Base-by-base conservation (phyloP, 1,139 yeast species). In the Saccharomyces hybrid region DNA sequence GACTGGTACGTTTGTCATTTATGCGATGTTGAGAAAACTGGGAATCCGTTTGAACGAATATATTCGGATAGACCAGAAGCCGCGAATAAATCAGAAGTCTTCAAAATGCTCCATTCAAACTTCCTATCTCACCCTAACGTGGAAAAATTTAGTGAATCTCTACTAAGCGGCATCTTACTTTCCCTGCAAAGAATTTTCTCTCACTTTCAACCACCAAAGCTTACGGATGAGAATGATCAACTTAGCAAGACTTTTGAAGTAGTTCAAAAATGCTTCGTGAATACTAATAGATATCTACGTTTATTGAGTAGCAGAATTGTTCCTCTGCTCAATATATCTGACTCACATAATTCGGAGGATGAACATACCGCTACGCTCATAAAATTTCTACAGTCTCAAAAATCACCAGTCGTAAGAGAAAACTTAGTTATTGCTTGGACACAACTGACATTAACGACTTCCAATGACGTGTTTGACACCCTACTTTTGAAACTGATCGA, bases 211-310 rank as follows among this genome's bases (percentile, higher is more conserved):
- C 79, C 80, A 0, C 80, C 79, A 16, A 52, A 56, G 32, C 51
- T 68, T 9, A 47, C 48, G 9, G 32, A 49, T 13, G 49, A 58
- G 52, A 47, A 54, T 66, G 46, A 20, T 8, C 55, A 59, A 1
- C 41, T 57, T 1, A 57, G 56, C 1, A 61, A 61, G 32, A 54
- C 53, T 4, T 66, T 63, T 46, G 54, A 54, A 9, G n/a, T 76
- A 62, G 53, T 57, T 66, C 23, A 60, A 58, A 52, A 53, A 32
- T 46, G 70, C 67, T 54, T 68, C 68, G 49, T 59, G 55, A 14
- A 71, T 73, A 63, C 65, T 8, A 75, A 78, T 56, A 71, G 90
- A 59, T 84, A 81, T 54, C 73, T 82, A 0, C 66, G 90, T 49
- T 58, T 84, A 11, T 62, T 81, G 3, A 73, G 80, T 1, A 73